A percentile compares a stretch with the other conserved stretches of the same genome.
Evolutionary conservation across 805 yeast species (phyloP).

Genomic region (Barnettozyma sp.): DNA sequence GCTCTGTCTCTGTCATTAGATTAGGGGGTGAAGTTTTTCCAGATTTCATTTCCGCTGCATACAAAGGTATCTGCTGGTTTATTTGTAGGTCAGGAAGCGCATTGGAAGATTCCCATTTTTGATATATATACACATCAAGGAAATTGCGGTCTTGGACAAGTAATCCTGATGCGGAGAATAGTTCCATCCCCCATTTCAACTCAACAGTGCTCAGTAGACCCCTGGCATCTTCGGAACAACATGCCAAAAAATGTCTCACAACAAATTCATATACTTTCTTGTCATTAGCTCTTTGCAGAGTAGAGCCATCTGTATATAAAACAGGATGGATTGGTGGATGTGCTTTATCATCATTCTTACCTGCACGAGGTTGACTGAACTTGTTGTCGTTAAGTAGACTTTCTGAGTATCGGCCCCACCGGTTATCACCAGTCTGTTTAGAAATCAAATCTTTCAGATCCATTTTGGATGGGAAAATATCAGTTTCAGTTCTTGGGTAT

Average conservation of each 20-base stretch:
- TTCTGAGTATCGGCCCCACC: slow-evolving; percentile 72
- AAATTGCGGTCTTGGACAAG: slow-evolving; percentile 69
- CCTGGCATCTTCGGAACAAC: slow-evolving; percentile 85
- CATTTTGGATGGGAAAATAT: slow-evolving; percentile 70
- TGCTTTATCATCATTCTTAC: slow-evolving; percentile 85
- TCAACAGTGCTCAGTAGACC: slow-evolving; percentile 62
- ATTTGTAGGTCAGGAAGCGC: slow-evolving; percentile 56
- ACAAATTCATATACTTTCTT: slow-evolving; percentile 80
- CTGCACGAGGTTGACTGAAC: slow-evolving; percentile 66
- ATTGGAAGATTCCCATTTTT: slow-evolving; percentile 64
- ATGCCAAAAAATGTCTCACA: slow-evolving; percentile 79
- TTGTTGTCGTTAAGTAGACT: slow-evolving; percentile 33
- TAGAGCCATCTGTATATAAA: slow-evolving; percentile 32
- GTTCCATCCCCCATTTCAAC: slow-evolving; percentile 73
- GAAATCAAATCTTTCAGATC: slow-evolving; percentile 55
- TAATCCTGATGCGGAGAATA: slow-evolving; percentile 66
- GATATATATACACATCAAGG: slow-evolving; percentile 72
- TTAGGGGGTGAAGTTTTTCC: slow-evolving; percentile 81
- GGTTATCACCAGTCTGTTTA: slow-evolving; percentile 47
- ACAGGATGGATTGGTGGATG: slow-evolving; percentile 98
- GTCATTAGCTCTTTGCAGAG: slow-evolving; percentile 35
- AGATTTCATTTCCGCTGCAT: slow-evolving; percentile 50
- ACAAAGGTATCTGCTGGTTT: slow-evolving; percentile 52
- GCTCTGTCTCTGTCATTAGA: slow-evolving; percentile 84
- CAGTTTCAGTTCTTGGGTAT: slow-evolving; percentile 97